phyloP scores from a whole-genome alignment of 2,329 filamentous ascomycete genomes.

The Knufia petricola region DNA sequence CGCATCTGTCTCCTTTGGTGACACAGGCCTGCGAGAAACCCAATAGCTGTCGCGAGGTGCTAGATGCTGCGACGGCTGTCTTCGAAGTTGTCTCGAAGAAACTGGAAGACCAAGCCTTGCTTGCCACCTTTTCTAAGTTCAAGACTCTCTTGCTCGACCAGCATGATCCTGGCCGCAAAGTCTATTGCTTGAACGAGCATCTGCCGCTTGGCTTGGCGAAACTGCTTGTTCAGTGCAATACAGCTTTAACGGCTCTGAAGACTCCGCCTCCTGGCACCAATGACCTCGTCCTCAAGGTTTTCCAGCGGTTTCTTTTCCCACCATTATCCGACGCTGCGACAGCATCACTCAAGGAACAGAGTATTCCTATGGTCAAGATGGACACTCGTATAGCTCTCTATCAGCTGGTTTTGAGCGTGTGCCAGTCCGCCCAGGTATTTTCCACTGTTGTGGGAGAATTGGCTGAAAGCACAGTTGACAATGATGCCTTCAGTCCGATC shows the following conservation, averaged over 20 bases:
- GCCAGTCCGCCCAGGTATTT: slow-evolving; percentile 43
- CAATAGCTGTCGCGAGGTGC: slow-evolving; percentile 36
- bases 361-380: slow-evolving; percentile 43
- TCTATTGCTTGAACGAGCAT: slow-evolving; percentile 25
- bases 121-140: slow-evolving; percentile 30
- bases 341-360: slow-evolving; percentile 25
- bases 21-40: slow-evolving; percentile 30
- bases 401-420: slow-evolving; percentile 49
- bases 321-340: slow-evolving; percentile 30
- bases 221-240: slow-evolving; percentile 28
- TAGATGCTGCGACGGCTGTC: slow-evolving; percentile 34
- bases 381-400: slow-evolving; percentile 51
- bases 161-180: slow-evolving; percentile 26
- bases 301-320: slow-evolving; percentile 60
- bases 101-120: background rate
- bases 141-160: slow-evolving; percentile 34
- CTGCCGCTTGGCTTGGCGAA: slow-evolving; percentile 28
- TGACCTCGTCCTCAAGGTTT: slow-evolving; percentile 43
- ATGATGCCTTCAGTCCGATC: slow-evolving; percentile 16
- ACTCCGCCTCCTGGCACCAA: slow-evolving; percentile 23
- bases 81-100: slow-evolving; percentile 34
- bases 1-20: slow-evolving; percentile 32
- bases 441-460: slow-evolving; percentile 18
- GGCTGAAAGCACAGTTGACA: slow-evolving; percentile 15
- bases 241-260: slow-evolving; percentile 10